Evolutionary conservation across 179 eudicot species (phyloP).

Genomic region (Camellia oleifera): DNA sequence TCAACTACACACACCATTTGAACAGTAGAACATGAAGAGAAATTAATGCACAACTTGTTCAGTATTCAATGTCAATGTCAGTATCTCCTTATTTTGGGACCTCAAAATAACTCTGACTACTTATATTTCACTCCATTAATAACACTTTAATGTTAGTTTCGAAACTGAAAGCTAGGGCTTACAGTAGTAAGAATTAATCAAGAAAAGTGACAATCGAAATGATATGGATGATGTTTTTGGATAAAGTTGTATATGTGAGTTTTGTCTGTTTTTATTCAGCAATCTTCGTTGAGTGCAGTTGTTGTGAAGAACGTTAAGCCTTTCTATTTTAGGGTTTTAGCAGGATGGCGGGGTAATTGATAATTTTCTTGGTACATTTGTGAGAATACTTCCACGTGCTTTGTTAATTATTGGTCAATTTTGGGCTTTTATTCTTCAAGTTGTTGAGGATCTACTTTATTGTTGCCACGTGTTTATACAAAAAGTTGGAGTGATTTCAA

Average conservation of each 20-base stretch:
- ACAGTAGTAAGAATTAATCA: neutral
- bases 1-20: too few relatives aligned
- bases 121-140: too few relatives aligned
- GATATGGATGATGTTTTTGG: neutral
- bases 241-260: neutral
- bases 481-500: neutral
- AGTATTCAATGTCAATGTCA: too few relatives aligned
- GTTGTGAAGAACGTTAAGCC: neutral
- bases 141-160: neutral
- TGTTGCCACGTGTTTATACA: neutral
- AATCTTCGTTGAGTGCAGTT: neutral
- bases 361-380: neutral
- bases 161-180: slow-evolving; percentile 6
- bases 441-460: neutral
- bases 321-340: neutral
- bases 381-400: neutral
- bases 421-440: slow-evolving; percentile 3
- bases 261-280: neutral
- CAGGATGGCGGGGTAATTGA: neutral
- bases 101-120: too few relatives aligned
- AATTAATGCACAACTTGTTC: too few relatives aligned
- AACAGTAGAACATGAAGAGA: too few relatives aligned
- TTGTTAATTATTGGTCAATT: neutral
- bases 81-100: too few relatives aligned
- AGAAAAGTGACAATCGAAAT: neutral